phyloP scores from a whole-genome alignment of 352 stramenopile genomes.

The Phytophthora lateralis region DNA sequence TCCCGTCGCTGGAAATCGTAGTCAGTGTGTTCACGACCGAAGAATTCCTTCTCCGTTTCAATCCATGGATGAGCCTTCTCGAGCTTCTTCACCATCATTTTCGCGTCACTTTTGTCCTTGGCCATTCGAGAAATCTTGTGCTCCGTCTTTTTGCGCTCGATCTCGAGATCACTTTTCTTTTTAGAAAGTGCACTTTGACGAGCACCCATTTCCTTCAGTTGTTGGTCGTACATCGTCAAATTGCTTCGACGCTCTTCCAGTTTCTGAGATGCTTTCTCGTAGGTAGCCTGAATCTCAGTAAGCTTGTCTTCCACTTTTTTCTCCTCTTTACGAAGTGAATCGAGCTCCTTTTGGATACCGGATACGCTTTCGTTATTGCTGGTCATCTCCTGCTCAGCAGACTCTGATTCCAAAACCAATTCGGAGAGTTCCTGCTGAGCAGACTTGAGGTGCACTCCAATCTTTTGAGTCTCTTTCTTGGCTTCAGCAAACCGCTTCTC shows the following conservation, averaged over 20 bases:
- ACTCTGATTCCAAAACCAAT: slow-evolving; percentile 75
- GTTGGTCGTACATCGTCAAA: slow-evolving; percentile 88
- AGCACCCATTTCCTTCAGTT: slow-evolving; percentile 90
- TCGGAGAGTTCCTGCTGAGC: slow-evolving; percentile 77
- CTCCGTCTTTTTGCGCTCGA: slow-evolving; percentile 96
- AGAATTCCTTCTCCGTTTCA: slow-evolving; percentile 96
- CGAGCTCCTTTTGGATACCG: slow-evolving; percentile 66
- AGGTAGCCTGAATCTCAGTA: slow-evolving; percentile 63
- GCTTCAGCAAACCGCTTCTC: slow-evolving; percentile 76
- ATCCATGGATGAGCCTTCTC: slow-evolving; percentile 97
- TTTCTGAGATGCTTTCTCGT: slow-evolving; percentile 63
- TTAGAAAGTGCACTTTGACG: slow-evolving; percentile 81
- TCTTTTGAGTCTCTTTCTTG: slow-evolving; percentile 79
- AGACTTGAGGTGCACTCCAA: slow-evolving; percentile 60
- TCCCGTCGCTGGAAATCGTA: slow-evolving; percentile 97
- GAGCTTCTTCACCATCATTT: slow-evolving; percentile 91
- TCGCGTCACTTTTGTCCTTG: slow-evolving; percentile 93
- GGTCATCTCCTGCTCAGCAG: slow-evolving; percentile 67
- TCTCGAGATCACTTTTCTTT: slow-evolving; percentile 88
- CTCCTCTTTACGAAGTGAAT: slow-evolving; percentile 61
- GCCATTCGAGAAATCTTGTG: slow-evolving; percentile 93
- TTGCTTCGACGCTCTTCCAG: slow-evolving; percentile 74
- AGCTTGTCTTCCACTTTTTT: slow-evolving; percentile 77
- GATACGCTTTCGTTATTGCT: slow-evolving; percentile 57
- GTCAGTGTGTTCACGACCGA: slow-evolving; percentile 96